Evolutionary conservation across 495 filamentous ascomycete species (phyloP).

Genomic region (Penicillium silybi): DNA sequence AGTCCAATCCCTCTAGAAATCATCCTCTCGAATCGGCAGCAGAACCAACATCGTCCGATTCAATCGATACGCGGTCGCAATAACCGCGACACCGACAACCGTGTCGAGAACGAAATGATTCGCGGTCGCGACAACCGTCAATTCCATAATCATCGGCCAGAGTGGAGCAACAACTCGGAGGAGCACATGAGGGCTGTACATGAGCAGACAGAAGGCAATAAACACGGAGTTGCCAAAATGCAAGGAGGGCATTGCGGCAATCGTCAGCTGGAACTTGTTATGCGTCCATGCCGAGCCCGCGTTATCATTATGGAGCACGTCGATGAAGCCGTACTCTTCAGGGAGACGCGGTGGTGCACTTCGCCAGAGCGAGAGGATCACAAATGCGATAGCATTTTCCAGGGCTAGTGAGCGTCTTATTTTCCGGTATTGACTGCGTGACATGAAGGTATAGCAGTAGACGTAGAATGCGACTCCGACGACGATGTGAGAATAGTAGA

Average conservation of each 20-base stretch:
- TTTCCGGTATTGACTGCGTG: constrained; percentile 46
- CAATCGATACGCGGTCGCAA: constrained; percentile 41
- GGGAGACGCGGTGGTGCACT: constrained; percentile 61
- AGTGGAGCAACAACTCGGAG: constrained; percentile 40
- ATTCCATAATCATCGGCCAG: constrained; percentile 57
- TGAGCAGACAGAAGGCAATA: constrained; percentile 54
- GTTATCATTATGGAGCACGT: constrained; percentile 54
- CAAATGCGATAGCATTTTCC: constrained; percentile 56
- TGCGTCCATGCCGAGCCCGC: constrained; percentile 57
- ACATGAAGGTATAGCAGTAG: constrained; percentile 57
- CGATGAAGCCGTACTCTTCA: constrained; percentile 57
- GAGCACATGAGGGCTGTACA: constrained; percentile 39
- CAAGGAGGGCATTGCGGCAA: constrained; percentile 56
- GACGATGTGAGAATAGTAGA: constrained; percentile 47
- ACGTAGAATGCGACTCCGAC: constrained; percentile 45
- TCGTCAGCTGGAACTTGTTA: constrained; percentile 51
- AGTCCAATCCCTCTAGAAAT: constrained; percentile 45
- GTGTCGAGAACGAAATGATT: constrained; percentile 64
- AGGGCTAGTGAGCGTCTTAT: constrained; percentile 57
- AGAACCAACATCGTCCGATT: constrained; percentile 51
- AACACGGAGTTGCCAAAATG: constrained; percentile 57
- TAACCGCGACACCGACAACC: constrained; percentile 45
- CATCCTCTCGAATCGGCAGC: constrained; percentile 51
- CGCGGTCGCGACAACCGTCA: constrained; percentile 61
- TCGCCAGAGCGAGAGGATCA: constrained; percentile 55